A percentile compares a stretch with the other conserved stretches of the same genome.
Conservation (phyloP, 148 eudicot species). For the Chenopodium album region DNA sequence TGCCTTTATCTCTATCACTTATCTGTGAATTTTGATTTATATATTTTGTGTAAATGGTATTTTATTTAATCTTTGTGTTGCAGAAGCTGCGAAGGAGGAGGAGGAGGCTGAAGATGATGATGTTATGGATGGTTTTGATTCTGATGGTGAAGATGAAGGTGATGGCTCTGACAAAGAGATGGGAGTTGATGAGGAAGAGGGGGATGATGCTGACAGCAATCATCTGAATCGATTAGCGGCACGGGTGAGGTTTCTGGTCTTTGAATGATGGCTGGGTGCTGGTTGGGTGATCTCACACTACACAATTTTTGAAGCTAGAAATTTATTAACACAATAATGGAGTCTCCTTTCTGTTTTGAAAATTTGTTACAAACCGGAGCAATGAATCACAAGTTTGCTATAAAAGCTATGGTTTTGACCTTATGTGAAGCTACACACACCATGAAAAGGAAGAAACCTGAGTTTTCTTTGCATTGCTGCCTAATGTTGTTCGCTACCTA, state of each 20-base stretch:
- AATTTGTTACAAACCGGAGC: background rate
- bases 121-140: constrained; percentile 77
- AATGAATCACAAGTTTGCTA: background rate
- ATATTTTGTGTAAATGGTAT: background rate
- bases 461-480: background rate
- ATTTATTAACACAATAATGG: background rate
- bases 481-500: background rate
- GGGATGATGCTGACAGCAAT: constrained; percentile 76
- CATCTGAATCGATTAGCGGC: constrained; percentile 76
- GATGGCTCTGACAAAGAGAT: constrained; percentile 80
- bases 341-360: background rate
- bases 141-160: constrained; percentile 78
- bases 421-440: background rate
- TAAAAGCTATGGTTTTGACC: background rate
- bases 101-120: constrained; percentile 71
- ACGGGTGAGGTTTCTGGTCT: constrained; percentile 46
- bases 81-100: constrained; percentile 78
- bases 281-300: background rate
- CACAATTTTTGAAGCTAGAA: background rate
- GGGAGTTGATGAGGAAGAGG: constrained; percentile 92
- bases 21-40: background rate
- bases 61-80: constrained; percentile 9
- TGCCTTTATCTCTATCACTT: background rate
- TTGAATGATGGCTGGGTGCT: no score
- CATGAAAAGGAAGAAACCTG: no score